Evolutionary conservation across 805 yeast genomes (phyloP).

Genomic region (Cyberlindnera xishuangbannaensis): DNA sequence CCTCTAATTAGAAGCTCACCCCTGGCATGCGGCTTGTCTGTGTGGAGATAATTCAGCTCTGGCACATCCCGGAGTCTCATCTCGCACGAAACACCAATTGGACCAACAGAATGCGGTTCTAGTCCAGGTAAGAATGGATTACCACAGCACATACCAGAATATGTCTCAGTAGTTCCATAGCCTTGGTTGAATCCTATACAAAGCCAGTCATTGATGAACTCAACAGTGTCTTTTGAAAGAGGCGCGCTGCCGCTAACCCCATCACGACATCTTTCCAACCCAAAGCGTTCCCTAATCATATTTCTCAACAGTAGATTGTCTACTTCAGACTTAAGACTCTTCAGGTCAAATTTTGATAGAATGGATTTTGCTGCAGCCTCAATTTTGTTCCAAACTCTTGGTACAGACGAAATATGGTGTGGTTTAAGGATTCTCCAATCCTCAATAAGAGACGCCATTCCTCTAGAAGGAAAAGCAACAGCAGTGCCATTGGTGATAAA

Average conservation of each 20-base stretch:
- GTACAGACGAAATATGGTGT: slow-evolving; percentile 41
- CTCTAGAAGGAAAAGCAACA: slow-evolving; percentile 39
- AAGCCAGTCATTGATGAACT: slow-evolving; percentile 47
- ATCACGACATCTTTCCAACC: slow-evolving; percentile 31
- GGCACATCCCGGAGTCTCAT: slow-evolving; percentile 43
- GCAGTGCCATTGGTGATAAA: slow-evolving; percentile 28
- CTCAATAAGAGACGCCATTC: slow-evolving; percentile 40
- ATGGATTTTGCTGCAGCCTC: slow-evolving; percentile 40
- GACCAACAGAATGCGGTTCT: slow-evolving; percentile 29
- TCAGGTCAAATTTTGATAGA: slow-evolving; percentile 8
- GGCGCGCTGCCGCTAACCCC: slow-evolving; percentile 54
- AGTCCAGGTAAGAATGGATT: slow-evolving; percentile 17
- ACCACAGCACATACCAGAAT: slow-evolving; percentile 37
- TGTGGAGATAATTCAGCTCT: slow-evolving; percentile 33
- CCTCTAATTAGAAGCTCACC: slow-evolving; percentile 54
- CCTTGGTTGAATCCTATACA: slow-evolving; percentile 41
- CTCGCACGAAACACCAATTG: slow-evolving; percentile 39
- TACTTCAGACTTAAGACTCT: slow-evolving; percentile 14
- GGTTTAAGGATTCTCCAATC: slow-evolving; percentile 46
- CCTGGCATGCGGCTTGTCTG: slow-evolving; percentile 20
- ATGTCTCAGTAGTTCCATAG: slow-evolving; percentile 51
- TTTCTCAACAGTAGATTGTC: slow-evolving; percentile 29
- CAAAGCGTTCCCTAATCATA: slow-evolving; percentile 26
- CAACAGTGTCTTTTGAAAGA: slow-evolving; percentile 46
- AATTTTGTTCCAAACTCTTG: slow-evolving; percentile 47